Evolutionary conservation across 345 rosid species (phyloP).

Genomic region (Cardamine resedifolia): DNA sequence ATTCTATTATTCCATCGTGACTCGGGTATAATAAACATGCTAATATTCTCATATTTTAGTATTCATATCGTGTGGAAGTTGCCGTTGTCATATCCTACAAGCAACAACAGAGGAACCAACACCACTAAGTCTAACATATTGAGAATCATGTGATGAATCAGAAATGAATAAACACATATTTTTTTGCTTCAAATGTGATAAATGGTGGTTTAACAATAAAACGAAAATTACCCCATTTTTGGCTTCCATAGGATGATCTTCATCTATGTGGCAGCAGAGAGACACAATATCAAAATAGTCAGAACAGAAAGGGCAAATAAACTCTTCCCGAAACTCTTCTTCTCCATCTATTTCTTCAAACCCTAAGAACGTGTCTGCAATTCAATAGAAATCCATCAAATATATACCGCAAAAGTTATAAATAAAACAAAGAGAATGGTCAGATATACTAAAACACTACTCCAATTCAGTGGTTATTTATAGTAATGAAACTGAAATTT

Average conservation of each 20-base stretch:
- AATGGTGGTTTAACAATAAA: not conserved
- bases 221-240: slow-evolving; percentile 65
- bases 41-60: not conserved
- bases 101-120: slow-evolving; percentile 4
- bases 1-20: no score
- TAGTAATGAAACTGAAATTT: not conserved
- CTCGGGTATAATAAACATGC: no score
- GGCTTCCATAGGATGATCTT: slow-evolving; percentile 84
- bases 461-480: not conserved
- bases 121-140: not conserved
- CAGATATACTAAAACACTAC: not conserved
- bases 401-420: not conserved
- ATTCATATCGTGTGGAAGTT: no score
- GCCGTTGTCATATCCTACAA: no score
- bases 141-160: not conserved
- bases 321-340: slow-evolving; percentile 89
- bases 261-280: slow-evolving; percentile 90
- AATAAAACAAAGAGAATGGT: not conserved
- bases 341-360: slow-evolving; percentile 89
- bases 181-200: not conserved
- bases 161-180: not conserved
- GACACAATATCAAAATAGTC: slow-evolving; percentile 87
- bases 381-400: slow-evolving; percentile 14
- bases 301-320: slow-evolving; percentile 92
- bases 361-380: slow-evolving; percentile 77